Evolutionary conservation across 2,329 filamentous ascomycete species (phyloP).

Genomic region (Paramyrothecium sp.): DNA sequence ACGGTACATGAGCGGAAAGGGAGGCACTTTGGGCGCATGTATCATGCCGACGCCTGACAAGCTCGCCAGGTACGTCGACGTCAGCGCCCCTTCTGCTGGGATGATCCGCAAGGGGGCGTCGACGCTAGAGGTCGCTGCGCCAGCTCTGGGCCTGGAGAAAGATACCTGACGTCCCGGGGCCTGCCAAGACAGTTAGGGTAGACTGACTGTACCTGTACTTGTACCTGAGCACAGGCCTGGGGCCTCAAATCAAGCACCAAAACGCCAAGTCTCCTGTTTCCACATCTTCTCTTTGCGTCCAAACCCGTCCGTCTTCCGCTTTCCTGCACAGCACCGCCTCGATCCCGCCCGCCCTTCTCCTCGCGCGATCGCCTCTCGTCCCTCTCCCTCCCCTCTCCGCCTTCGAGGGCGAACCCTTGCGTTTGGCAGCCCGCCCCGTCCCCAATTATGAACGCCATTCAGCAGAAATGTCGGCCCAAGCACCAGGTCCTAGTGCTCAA

Average conservation of each 20-base stretch:
- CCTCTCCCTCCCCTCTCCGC: not conserved
- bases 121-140: not conserved
- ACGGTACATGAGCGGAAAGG: too few relatives aligned
- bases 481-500: slow-evolving; percentile 95
- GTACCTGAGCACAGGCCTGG: not conserved
- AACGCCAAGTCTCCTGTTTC: not conserved
- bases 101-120: too few relatives aligned
- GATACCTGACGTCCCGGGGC: not conserved
- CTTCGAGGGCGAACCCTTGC: not conserved
- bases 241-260: not conserved
- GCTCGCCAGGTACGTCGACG: not conserved
- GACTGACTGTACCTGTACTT: not conserved
- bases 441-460: slow-evolving; percentile 60
- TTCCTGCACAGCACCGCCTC: not conserved
- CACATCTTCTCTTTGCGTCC: not conserved
- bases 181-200: not conserved
- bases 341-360: not conserved
- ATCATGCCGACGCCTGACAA: not conserved
- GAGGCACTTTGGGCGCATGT: not conserved
- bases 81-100: not conserved
- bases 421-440: slow-evolving; percentile 8
- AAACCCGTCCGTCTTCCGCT: not conserved
- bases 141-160: not conserved
- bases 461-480: slow-evolving; percentile 79
- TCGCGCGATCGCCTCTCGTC: not conserved